Evolutionary conservation across 164 flowering plant species (phyloP).

Genomic region (Annona cherimola): DNA sequence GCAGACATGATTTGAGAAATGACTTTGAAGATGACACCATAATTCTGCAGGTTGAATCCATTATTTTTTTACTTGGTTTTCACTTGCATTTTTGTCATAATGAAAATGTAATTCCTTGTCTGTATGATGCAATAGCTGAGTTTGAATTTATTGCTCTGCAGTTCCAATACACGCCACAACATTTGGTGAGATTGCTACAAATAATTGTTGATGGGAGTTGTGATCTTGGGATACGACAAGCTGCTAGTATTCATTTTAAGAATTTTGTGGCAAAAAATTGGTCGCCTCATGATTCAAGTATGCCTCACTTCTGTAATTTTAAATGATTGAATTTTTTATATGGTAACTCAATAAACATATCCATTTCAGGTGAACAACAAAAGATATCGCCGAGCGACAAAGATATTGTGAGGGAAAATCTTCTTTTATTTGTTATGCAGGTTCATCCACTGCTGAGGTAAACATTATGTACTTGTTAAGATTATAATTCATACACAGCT

Average conservation of each 20-base stretch:
- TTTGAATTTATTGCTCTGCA: conserved; percentile 23
- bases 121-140: background rate
- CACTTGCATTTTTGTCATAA: too few species aligned
- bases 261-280: conserved; percentile 90
- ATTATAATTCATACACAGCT: too few species aligned
- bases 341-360: background rate
- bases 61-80: too few species aligned
- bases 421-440: conserved; percentile 66
- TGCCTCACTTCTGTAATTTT: background rate
- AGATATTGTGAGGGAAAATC: conserved; percentile 68
- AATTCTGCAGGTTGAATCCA: too few species aligned
- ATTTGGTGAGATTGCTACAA: conserved; percentile 82
- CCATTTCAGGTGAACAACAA: conserved; percentile 51
- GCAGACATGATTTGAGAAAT: too few species aligned
- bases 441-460: conserved; percentile 90
- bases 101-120: background rate
- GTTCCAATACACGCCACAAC: conserved; percentile 83
- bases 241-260: conserved; percentile 93
- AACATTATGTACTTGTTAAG: background rate
- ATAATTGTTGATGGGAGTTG: conserved; percentile 80
- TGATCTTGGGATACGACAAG: conserved; percentile 77
- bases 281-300: conserved; percentile 84
- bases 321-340: background rate
- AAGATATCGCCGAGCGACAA: conserved; percentile 68
- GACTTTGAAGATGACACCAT: too few species aligned